Evolutionary conservation across 305 asterid genomes (phyloP).

Genomic region (Solanum hybrid): DNA sequence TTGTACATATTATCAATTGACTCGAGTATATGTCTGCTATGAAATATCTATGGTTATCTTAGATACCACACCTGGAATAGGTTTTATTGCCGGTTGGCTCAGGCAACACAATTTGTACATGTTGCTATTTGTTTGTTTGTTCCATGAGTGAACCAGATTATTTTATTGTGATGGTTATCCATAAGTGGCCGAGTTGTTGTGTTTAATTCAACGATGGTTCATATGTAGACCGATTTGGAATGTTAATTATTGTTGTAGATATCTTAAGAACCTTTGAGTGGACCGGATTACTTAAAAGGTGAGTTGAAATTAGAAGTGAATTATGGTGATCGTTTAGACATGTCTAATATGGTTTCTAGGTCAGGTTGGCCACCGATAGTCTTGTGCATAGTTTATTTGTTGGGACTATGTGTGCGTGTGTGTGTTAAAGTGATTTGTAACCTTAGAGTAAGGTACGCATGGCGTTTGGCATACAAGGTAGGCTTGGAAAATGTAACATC

Average conservation of each 20-base stretch:
- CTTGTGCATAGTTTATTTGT: too few relatives aligned
- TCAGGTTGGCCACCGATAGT: too few relatives aligned
- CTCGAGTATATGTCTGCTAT: not conserved
- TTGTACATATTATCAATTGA: too few relatives aligned
- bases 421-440: too few relatives aligned
- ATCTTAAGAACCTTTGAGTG: not conserved
- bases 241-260: too few relatives aligned
- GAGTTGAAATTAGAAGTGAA: not conserved
- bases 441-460: too few relatives aligned
- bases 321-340: not conserved
- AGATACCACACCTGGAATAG: not conserved
- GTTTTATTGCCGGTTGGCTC: too few relatives aligned
- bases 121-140: too few relatives aligned
- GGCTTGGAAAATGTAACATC: too few relatives aligned
- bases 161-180: not conserved
- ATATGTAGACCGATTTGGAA: not conserved
- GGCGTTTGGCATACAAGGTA: too few relatives aligned
- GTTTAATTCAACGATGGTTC: not conserved
- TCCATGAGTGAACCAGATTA: not conserved
- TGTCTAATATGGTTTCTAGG: too few relatives aligned
- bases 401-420: too few relatives aligned
- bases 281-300: not conserved
- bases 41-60: not conserved
- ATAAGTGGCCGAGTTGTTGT: not conserved
- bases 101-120: not conserved